phyloP scores from a whole-genome alignment of 2,329 filamentous ascomycete genomes.

The Byssochlamys sp. region DNA sequence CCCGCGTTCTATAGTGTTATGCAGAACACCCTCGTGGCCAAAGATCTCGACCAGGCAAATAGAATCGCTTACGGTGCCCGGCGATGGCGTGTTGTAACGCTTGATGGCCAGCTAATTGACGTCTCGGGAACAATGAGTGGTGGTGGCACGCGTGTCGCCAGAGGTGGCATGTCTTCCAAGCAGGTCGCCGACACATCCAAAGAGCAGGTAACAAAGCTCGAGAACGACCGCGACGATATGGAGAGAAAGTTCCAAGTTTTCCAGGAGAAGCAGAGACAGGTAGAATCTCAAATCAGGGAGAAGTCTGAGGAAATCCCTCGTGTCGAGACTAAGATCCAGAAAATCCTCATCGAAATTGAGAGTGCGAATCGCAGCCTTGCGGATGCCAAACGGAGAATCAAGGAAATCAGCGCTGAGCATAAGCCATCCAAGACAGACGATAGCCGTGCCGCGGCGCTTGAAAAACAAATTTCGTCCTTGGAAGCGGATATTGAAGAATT shows the following conservation, averaged over 20 bases:
- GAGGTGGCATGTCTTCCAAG: constrained; percentile 93
- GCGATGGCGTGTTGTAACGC: constrained; percentile 90
- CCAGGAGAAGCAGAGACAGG: constrained; percentile 70
- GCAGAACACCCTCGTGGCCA: constrained; percentile 87
- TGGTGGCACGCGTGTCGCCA: constrained; percentile 81
- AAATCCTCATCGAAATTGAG: constrained; percentile 77
- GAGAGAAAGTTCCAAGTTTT: constrained; percentile 77
- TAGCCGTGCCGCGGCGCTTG: constrained; percentile 58
- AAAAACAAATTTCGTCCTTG: constrained; percentile 67
- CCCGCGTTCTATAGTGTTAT: constrained; percentile 93
- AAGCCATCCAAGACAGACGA: constrained; percentile 74
- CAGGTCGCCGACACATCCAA: constrained; percentile 76
- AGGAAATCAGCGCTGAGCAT: constrained; percentile 73
- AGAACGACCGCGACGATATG: constrained; percentile 72
- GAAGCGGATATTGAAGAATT: constrained; percentile 72
- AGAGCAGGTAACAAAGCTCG: constrained; percentile 79
- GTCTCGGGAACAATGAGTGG: constrained; percentile 98
- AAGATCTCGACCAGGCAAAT: constrained; percentile 89
- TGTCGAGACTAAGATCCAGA: constrained; percentile 83
- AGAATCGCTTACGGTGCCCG: constrained; percentile 89
- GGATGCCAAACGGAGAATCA: constrained; percentile 73
- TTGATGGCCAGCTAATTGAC: constrained; percentile 91
- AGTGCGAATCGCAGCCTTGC: constrained; percentile 74
- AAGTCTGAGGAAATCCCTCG: constrained; percentile 70
- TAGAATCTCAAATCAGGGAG: constrained; percentile 63